Conservation (phyloP, 1,284 basidiomycete species). For the Cryptococcus jaspeensis region DNA sequence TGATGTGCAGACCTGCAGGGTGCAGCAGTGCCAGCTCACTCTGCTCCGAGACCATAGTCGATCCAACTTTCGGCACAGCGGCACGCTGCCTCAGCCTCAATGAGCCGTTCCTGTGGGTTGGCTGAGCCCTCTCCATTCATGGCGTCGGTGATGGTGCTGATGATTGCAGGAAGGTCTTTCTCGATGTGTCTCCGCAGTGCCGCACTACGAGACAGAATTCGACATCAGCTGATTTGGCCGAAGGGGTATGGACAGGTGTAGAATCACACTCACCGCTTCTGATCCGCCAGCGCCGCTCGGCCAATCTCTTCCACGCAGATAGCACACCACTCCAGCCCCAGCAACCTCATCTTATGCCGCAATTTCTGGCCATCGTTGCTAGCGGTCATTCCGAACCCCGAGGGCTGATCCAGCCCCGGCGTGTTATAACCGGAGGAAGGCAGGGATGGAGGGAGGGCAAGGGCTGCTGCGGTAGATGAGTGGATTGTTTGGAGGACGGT, state of each 20-base stretch:
- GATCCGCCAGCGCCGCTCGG: conserved; percentile 69
- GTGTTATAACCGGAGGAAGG: conserved; percentile 43
- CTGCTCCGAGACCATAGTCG: conserved; percentile 61
- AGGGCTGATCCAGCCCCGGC: conserved; percentile 53
- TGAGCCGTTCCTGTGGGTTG: conserved; percentile 38
- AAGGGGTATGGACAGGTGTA: neutral
- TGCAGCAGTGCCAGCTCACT: conserved; percentile 55
- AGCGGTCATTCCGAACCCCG: neutral
- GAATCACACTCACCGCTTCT: conserved; percentile 63
- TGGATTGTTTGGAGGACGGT: conserved; percentile 41
- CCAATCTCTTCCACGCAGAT: conserved; percentile 79
- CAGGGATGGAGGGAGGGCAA: conserved; percentile 32
- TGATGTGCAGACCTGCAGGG: too few species aligned
- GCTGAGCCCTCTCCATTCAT: conserved; percentile 46
- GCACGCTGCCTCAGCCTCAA: conserved; percentile 66
- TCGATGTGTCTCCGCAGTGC: conserved; percentile 39
- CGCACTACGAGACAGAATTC: conserved; percentile 21
- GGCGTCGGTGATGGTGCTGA: conserved; percentile 62
- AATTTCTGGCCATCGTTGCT: conserved; percentile 17
- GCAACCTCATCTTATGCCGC: conserved; percentile 31
- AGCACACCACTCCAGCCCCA: conserved; percentile 70
- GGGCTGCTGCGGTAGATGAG: conserved; percentile 30
- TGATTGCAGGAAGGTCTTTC: conserved; percentile 65
- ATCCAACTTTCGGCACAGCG: conserved; percentile 82
- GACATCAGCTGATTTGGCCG: neutral